Conservation (phyloP, 1,284 basidiomycete genomes). For the Irpex lacteus region DNA sequence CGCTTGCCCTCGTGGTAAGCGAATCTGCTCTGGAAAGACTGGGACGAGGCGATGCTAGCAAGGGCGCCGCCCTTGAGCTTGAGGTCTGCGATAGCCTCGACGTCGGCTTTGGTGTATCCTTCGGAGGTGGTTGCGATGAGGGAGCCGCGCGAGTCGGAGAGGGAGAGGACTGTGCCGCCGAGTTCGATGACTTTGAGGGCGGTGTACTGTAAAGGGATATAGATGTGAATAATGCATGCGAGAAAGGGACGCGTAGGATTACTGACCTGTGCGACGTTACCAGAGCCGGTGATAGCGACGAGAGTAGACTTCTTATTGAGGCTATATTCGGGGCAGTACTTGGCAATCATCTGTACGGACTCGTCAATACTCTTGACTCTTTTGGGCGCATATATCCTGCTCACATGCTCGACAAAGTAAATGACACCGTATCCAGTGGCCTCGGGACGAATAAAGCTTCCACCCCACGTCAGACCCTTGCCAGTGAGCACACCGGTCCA, state of each 20-base stretch:
- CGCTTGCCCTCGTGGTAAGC: slow-evolving; percentile 61
- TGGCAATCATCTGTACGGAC: slow-evolving; percentile 45
- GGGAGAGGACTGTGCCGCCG: slow-evolving; percentile 72
- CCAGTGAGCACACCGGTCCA: slow-evolving; percentile 78
- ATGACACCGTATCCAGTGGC: slow-evolving; percentile 77
- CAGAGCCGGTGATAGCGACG: slow-evolving; percentile 74
- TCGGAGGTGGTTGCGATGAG: slow-evolving; percentile 51
- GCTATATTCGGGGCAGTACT: slow-evolving; percentile 43
- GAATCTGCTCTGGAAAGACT: slow-evolving; percentile 38
- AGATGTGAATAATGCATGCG: not conserved
- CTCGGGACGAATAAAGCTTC: slow-evolving; percentile 71
- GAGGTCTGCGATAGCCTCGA: slow-evolving; percentile 56
- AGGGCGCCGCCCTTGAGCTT: slow-evolving; percentile 59
- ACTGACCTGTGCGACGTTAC: slow-evolving; percentile 53
- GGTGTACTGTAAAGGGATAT: slow-evolving; percentile 51
- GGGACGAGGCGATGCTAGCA: slow-evolving; percentile 29
- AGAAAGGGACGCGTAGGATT: not conserved
- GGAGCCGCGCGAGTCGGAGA: slow-evolving; percentile 78
- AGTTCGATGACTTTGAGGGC: slow-evolving; percentile 81
- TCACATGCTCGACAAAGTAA: slow-evolving; percentile 74
- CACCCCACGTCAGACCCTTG: slow-evolving; percentile 75
- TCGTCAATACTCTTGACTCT: not conserved
- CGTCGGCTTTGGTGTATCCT: slow-evolving; percentile 60
- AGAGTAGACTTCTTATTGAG: slow-evolving; percentile 42
- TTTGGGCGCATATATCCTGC: slow-evolving; percentile 20